Evolutionary conservation across 1,284 basidiomycete genomes (phyloP).

Genomic region (Ceratobasidium sp.): DNA sequence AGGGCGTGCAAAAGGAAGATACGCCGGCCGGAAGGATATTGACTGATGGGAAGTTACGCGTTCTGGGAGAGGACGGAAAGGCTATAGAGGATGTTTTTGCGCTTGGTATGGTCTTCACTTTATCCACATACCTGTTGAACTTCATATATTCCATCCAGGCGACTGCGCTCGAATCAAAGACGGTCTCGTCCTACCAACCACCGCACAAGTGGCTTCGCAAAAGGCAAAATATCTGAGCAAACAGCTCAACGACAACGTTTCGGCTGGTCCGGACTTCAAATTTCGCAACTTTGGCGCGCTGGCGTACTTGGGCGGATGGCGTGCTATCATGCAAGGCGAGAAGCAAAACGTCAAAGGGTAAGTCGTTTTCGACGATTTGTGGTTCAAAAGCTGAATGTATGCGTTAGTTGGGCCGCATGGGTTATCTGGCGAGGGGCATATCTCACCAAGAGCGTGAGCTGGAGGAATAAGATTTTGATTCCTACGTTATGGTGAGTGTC

Average conservation of each 20-base stretch:
- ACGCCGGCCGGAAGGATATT: conserved; percentile 68
- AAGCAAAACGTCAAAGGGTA: conserved; percentile 72
- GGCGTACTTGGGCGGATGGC: conserved; percentile 85
- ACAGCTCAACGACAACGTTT: conserved; percentile 70
- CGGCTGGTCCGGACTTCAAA: conserved; percentile 67
- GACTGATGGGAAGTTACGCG: conserved; percentile 42
- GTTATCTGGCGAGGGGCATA: conserved; percentile 85
- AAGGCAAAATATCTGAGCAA: conserved; percentile 81
- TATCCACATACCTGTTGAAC: conserved; percentile 51
- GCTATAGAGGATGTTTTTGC: conserved; percentile 72
- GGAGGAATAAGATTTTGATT: conserved; percentile 75
- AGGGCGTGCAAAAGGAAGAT: conserved; percentile 72
- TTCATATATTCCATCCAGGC: conserved; percentile 68
- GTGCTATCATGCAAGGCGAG: conserved; percentile 62
- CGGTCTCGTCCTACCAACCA: conserved; percentile 82
- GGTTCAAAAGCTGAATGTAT: conserved; percentile 47
- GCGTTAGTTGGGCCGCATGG: conserved; percentile 71
- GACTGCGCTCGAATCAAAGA: conserved; percentile 90
- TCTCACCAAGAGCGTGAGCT: conserved; percentile 81
- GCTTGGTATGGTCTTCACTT: conserved; percentile 61
- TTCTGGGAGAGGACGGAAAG: conserved; percentile 61
- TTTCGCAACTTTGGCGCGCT: conserved; percentile 82
- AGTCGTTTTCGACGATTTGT: conserved; percentile 51
- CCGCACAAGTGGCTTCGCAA: conserved; percentile 88
- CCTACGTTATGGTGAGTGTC: conserved; percentile 43